These are phyloP conservation scores for Hibiscus trionum DNA, from an alignment of 345 rosid genomes.

Conservation along the genomic window DNA sequence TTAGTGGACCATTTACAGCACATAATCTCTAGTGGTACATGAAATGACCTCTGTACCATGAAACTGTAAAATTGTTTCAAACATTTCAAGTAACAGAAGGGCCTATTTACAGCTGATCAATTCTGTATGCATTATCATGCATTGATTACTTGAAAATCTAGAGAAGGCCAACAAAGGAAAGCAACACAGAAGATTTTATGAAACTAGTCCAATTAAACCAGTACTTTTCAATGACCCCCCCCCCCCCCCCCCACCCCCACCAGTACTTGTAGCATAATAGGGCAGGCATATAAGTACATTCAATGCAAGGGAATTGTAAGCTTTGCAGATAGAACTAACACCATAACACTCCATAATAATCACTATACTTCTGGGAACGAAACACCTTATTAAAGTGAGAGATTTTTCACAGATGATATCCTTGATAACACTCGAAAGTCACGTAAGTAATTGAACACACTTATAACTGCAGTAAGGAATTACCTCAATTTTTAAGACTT, in stretches of 20 bases:
- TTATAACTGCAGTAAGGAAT: constrained; percentile 8
- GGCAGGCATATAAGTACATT: background rate
- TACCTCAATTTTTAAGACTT: constrained; percentile 8
- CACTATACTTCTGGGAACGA: too few relatives aligned
- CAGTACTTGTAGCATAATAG: background rate
- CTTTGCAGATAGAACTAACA: background rate
- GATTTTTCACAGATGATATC: background rate
- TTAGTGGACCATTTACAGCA: background rate
- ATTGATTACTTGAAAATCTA: too few relatives aligned
- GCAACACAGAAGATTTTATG: background rate
- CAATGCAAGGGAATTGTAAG: background rate
- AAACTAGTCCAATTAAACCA: background rate
- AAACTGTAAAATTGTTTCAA: too few relatives aligned
- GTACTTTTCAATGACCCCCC: too few relatives aligned
- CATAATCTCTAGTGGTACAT: too few relatives aligned
- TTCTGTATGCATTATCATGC: background rate
- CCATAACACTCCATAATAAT: background rate
- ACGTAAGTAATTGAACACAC: background rate
- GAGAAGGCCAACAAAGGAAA: background rate
- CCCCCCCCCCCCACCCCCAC: too few relatives aligned
- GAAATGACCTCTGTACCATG: too few relatives aligned
- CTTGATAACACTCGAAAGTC: background rate
- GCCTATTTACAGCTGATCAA: background rate
- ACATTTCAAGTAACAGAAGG: background rate
- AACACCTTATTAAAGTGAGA: background rate